Evolutionary conservation across 108 stramenopile species (phyloP), one percentile per base, ranked within the genome.

Genomic region (Pseudonitzschia multistriata): DNA sequence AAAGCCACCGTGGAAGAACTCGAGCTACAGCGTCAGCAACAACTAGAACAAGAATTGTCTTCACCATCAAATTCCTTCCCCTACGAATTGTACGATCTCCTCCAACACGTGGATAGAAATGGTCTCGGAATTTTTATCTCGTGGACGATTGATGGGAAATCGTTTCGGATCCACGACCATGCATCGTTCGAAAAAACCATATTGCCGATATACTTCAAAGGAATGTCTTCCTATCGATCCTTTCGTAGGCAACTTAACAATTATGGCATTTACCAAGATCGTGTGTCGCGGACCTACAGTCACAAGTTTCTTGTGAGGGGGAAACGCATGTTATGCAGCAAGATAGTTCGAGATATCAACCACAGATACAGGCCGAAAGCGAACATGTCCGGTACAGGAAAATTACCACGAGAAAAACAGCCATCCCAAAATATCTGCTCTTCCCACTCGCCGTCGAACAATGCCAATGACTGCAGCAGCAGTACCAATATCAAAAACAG

Each of bases 211-310:
- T 77, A 70, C 25, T 77, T 77, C 25, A 13, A 25, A 15, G 81
- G 86, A 27, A 94, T 92, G 60, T 79, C 83, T 39, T 89, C 88
- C 67, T 85, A 86, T 70, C 78, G 88, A 30, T 84, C 84, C 61
- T 96, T 97, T 70, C 92, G 96, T 67, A 64, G 96, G 19, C 95
- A 97, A 74, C 75, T 97, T 22, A 94, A 97, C 66, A 72, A 94
- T 25, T 94, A 94, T 61, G 57, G 89, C 81, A 22, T 93, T 85
- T 67, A 30, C 42, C 27, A 70, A 81, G 50, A 52, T 52, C 21
- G 50, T 2, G 50, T n/a, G 8, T 3, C 2, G 11, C 50, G 8
- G 50, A 52, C 57, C 6, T 59, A 59, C 19, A 35, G 33, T 7
- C 57, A 59, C 34, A 33, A 59, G 29, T 33, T 35, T n/a, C 57